Conservation (phyloP, 768 basidiomycete genomes). For the Mycena floridula region DNA sequence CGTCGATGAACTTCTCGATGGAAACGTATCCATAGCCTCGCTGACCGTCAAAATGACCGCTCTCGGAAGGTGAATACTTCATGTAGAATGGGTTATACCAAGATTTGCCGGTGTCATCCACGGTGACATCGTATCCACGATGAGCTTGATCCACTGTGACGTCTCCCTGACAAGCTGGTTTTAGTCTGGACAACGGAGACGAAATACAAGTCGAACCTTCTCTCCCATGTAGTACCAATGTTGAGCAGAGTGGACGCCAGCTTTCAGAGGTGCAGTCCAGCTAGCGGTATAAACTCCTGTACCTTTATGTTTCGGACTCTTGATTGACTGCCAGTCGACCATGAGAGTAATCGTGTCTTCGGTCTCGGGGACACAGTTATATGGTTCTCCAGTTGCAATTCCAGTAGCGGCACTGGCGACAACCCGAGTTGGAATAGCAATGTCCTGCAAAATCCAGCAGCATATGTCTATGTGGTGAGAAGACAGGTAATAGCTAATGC, state of each 20-base stretch:
- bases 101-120: conserved; percentile 78
- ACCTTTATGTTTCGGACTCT: conserved; percentile 69
- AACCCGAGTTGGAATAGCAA: conserved; percentile 75
- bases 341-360: conserved; percentile 95
- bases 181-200: not conserved
- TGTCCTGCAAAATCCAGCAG: conserved; percentile 78
- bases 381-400: conserved; percentile 85
- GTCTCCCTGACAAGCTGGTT: conserved; percentile 56
- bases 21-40: conserved; percentile 89
- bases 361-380: conserved; percentile 78
- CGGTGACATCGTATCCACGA: conserved; percentile 86
- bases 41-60: conserved; percentile 91
- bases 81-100: conserved; percentile 94
- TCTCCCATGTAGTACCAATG: conserved; percentile 96
- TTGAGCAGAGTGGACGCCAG: conserved; percentile 87
- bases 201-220: conserved; percentile 45
- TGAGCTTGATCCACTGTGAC: conserved; percentile 91
- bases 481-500: conserved; percentile 82
- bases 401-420: conserved; percentile 88
- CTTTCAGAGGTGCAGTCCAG: conserved; percentile 88
- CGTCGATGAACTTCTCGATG: conserved; percentile 89
- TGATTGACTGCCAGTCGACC: conserved; percentile 87
- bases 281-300: conserved; percentile 91
- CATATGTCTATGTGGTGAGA: conserved; percentile 92
- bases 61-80: conserved; percentile 91